Base-by-base conservation (phyloP, 352 stramenopile genomes). In the Phytophthora sp. region DNA sequence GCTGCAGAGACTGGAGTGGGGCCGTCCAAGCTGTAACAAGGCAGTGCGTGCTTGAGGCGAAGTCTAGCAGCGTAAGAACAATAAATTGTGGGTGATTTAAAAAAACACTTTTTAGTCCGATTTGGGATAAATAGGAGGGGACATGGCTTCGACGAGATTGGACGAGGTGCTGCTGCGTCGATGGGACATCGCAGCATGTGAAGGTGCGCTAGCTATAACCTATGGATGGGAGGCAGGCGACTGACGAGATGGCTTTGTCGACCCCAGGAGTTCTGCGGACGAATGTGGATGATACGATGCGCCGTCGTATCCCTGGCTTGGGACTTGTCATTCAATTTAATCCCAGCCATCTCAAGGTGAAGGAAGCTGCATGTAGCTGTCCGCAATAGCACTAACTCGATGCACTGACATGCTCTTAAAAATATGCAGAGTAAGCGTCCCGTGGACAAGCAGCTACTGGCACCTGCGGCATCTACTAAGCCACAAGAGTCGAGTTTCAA, bases 251-350 rank as follows among this genome's bases (percentile, higher is more conserved):
- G 7, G 9, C 7, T 38, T 44, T 27, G 18, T 24, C n/a, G 8
- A 0, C 16, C 41, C 3, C 27, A 86, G 80, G 69, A 18, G 57
- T 82, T 12, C 53, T 89, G 57, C 75, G 66, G 16, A 82, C 77
- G 18, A 69, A 58, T 38, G 62, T 75, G 35, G 35, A 71, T 0
- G 76, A 82, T 3, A 82, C 74, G 20, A 54, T 74, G 16, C 51
- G 63, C 27, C 74, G 79, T 29, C 38, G 61, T 9, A 50, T 90
- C 7, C 54, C 68, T 49, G 77, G 77, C 13, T 55, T 85, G 41
- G 60, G 65, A 27, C 56, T 84, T 8, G 20, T 78, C n/a, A 45
- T 77, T 33, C 77, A 82, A 44, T 82, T 76, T 47, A 85, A 86
- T 62, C 53, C 76, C 20, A 68, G 21, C 41, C 80, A 89, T 47